A percentile compares a stretch with the other conserved stretches of the same genome.
Conservation (phyloP, 2,329 filamentous ascomycete species). For the Colletotrichum truncatum region DNA sequence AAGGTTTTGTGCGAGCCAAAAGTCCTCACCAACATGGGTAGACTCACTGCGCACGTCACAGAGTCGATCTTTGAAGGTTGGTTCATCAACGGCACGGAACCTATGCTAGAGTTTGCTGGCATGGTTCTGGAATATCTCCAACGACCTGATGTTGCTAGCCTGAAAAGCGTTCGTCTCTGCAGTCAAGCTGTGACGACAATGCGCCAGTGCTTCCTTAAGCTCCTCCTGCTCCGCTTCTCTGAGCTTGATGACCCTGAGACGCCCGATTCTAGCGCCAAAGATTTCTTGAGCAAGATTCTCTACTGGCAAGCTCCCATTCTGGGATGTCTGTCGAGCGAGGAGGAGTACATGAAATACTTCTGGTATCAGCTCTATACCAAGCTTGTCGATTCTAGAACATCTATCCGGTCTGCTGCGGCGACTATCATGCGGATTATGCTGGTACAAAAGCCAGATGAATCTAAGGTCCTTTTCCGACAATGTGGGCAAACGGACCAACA, state of each 20-base stretch:
- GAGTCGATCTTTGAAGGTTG: conserved; percentile 96
- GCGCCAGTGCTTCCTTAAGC: conserved; percentile 78
- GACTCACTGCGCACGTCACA: conserved; percentile 81
- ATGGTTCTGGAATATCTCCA: conserved; percentile 89
- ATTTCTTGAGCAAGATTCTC: conserved; percentile 84
- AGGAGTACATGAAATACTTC: conserved; percentile 84
- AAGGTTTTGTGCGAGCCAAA: conserved; percentile 81
- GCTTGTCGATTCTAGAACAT: conserved; percentile 74
- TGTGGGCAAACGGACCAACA: conserved; percentile 76
- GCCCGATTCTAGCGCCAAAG: conserved; percentile 69
- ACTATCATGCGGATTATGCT: conserved; percentile 91
- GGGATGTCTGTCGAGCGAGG: conserved; percentile 78
- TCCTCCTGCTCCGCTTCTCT: conserved; percentile 83
- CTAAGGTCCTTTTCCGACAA: conserved; percentile 76
- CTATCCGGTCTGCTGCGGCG: conserved; percentile 79
- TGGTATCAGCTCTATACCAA: conserved; percentile 95
- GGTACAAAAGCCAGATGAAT: conserved; percentile 91
- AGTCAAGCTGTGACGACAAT: conserved; percentile 83
- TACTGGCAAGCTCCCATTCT: conserved; percentile 97
- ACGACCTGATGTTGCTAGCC: conserved; percentile 78
- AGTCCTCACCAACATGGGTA: conserved; percentile 85
- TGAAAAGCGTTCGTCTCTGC: conserved; percentile 93
- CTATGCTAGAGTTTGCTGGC: conserved; percentile 86
- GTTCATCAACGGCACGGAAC: conserved; percentile 89
- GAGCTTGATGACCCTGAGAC: conserved; percentile 77